These are phyloP conservation scores for Aspergillus saccharolyticus DNA, from an alignment of 495 filamentous ascomycete genomes.

Conservation along the genomic window DNA sequence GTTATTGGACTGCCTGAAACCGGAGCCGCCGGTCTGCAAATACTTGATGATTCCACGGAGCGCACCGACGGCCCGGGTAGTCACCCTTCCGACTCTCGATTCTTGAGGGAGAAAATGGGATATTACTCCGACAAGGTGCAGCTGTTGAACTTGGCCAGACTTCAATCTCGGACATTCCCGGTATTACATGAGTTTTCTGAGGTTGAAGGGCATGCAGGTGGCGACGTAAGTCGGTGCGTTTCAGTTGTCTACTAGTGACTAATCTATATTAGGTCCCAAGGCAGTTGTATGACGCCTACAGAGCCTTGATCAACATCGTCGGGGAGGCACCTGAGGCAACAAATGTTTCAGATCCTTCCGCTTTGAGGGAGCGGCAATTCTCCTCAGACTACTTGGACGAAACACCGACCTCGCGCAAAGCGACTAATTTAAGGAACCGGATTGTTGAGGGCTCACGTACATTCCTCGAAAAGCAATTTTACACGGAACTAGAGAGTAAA, in stretches of 20 bases:
- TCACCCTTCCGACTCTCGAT: constrained; percentile 60
- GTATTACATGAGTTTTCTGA: constrained; percentile 66
- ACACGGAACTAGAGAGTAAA: constrained; percentile 62
- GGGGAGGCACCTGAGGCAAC: constrained; percentile 55
- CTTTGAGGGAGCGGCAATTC: constrained; percentile 71
- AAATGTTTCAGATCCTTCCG: constrained; percentile 46
- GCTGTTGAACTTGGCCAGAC: constrained; percentile 64
- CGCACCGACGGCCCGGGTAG: constrained; percentile 37
- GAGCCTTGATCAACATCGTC: constrained; percentile 68
- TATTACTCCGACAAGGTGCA: constrained; percentile 72
- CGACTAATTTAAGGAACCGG: constrained; percentile 60
- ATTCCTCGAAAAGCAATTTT: constrained; percentile 72
- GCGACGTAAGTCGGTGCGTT: constrained; percentile 45
- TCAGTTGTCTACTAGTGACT: constrained; percentile 9
- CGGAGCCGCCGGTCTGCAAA: constrained; percentile 46
- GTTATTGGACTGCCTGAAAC: constrained; percentile 73
- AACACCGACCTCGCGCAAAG: constrained; percentile 52
- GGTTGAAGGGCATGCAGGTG: constrained; percentile 62
- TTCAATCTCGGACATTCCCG: constrained; percentile 60
- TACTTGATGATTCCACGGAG: constrained; percentile 66
- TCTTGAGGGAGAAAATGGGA: constrained; percentile 72
- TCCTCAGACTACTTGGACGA: constrained; percentile 68
- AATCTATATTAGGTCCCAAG: constrained; percentile 45
- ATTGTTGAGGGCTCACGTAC: constrained; percentile 72
- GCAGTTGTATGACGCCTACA: constrained; percentile 72